Evolutionary conservation across 495 filamentous ascomycete species (phyloP).

Genomic region (Hypomontagnella monticulosa): DNA sequence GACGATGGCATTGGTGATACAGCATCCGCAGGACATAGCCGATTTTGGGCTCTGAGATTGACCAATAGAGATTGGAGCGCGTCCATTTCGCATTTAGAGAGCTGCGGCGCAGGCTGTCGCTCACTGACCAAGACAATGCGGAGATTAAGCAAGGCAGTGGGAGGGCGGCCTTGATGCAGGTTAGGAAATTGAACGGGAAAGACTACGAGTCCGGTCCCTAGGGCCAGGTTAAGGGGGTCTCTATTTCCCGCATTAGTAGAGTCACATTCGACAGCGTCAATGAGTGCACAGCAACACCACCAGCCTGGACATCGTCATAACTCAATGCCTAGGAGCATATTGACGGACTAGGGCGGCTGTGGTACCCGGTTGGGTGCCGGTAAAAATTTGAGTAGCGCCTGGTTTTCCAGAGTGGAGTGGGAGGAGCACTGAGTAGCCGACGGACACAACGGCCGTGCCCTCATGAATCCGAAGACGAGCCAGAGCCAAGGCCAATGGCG

Average conservation of each 20-base stretch:
- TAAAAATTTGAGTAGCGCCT: constrained; percentile 11
- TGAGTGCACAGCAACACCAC: constrained; percentile 28
- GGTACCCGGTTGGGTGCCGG: constrained; percentile 28
- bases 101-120: constrained; percentile 3
- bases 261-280: constrained; percentile 27
- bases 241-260: constrained; percentile 29
- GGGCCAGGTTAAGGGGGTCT: constrained; percentile 9
- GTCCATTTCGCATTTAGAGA: constrained; percentile 1
- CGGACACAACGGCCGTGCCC: constrained; percentile 27
- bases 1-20: constrained; percentile 37
- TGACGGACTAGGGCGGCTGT: constrained; percentile 16
- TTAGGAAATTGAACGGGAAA: constrained; percentile 24
- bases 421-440: constrained; percentile 33
- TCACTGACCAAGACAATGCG: constrained; percentile 12
- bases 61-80: constrained; percentile 16
- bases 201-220: constrained; percentile 7
- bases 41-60: constrained; percentile 19
- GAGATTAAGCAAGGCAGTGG: constrained; percentile 14
- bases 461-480: constrained; percentile 30
- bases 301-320: constrained; percentile 27
- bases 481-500: constrained; percentile 29
- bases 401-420: constrained; percentile 21
- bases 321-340: constrained; percentile 5
- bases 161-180: constrained; percentile 9
- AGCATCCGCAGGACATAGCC: constrained; percentile 12